phyloP scores from a whole-genome alignment of 2,329 filamentous ascomycete species.

The Trichoderma lentiforme region DNA sequence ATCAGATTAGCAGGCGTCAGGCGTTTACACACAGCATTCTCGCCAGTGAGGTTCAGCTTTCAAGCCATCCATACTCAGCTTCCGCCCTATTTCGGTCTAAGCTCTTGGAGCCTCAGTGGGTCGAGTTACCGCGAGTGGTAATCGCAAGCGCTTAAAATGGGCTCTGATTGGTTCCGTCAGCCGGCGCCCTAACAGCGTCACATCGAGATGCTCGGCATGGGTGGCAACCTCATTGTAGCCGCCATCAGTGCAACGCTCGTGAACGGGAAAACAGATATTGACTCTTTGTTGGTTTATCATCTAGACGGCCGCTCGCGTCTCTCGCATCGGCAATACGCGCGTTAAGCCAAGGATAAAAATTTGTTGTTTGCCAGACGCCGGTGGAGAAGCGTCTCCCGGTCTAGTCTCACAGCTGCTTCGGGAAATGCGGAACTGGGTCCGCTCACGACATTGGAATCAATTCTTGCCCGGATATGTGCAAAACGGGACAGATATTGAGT shows the following conservation, averaged over 20 bases:
- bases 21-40: not conserved
- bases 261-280: not conserved
- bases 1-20: not conserved
- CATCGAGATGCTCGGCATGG: slow-evolving; percentile 21
- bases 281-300: not conserved
- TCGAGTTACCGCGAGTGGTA: slow-evolving; percentile 28
- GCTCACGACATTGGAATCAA: not conserved
- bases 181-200: slow-evolving; percentile 23
- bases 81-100: slow-evolving; percentile 19
- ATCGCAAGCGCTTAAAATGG: slow-evolving; percentile 31
- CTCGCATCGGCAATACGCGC: slow-evolving; percentile 5
- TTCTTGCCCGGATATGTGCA: not conserved
- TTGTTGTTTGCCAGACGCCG: not conserved
- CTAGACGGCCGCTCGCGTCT: not conserved
- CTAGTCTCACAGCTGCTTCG: not conserved
- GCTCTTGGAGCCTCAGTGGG: slow-evolving; percentile 25
- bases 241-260: slow-evolving; percentile 2
- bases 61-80: not conserved
- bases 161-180: slow-evolving; percentile 26
- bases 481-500: not conserved
- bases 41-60: slow-evolving; percentile 7
- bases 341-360: not conserved
- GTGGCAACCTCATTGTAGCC: slow-evolving; percentile 18
- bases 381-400: not conserved
- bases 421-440: not conserved